Conservation (phyloP, 1,284 basidiomycete species). For the Tilletia walkeri region DNA sequence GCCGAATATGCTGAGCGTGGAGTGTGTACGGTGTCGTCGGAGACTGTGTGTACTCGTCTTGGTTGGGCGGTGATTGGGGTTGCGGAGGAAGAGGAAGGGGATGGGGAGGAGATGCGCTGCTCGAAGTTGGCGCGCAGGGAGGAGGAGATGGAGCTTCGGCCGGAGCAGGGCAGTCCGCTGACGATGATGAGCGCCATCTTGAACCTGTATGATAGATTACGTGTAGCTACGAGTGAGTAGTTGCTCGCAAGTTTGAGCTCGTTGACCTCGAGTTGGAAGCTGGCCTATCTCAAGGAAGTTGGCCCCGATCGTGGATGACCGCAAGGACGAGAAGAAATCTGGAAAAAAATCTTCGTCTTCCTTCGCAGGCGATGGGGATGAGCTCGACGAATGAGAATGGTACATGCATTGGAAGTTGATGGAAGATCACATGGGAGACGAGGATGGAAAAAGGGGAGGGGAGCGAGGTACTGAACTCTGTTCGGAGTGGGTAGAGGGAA, state of each 20-base stretch:
- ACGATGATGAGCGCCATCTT: slow-evolving; percentile 89
- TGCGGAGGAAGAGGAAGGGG: slow-evolving; percentile 57
- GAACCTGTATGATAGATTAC: background rate
- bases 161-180: slow-evolving; percentile 83
- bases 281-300: background rate
- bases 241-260: slow-evolving; percentile 19
- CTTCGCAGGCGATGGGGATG: too few species aligned
- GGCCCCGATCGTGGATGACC: background rate
- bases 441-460: too few species aligned
- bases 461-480: too few species aligned
- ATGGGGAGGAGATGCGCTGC: slow-evolving; percentile 63
- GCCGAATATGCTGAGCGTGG: slow-evolving; percentile 65
- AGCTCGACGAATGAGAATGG: too few species aligned
- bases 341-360: too few species aligned
- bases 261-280: slow-evolving; percentile 10
- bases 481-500: too few species aligned
- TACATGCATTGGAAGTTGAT: too few species aligned
- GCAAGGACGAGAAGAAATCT: too few species aligned
- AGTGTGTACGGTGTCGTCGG: slow-evolving; percentile 73
- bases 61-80: background rate
- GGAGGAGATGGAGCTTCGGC: slow-evolving; percentile 73
- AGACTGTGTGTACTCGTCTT: slow-evolving; percentile 65
- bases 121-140: slow-evolving; percentile 70
- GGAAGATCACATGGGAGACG: too few species aligned
- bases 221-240: too few species aligned